Percentiles rank a stretch among this genome's conserved stretches.
phyloP scores from a whole-genome alignment of 2,329 filamentous ascomycete species.

The Nigrograna mackinnonii region DNA sequence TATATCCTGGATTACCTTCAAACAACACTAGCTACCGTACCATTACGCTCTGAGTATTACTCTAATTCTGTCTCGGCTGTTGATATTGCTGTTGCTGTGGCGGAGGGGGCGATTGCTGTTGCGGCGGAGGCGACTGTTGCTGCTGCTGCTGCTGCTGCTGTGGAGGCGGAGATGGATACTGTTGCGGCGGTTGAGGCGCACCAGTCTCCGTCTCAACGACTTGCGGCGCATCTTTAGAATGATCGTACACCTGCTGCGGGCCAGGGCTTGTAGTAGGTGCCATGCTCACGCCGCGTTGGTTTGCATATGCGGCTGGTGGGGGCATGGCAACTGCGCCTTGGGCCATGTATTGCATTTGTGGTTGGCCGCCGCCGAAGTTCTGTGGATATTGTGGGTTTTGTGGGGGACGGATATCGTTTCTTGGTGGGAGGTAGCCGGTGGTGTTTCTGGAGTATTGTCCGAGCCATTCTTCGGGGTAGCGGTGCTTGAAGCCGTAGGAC shows the following conservation, averaged over 20 bases:
- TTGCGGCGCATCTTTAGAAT: not conserved
- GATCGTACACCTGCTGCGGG: not conserved
- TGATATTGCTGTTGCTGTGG: slow-evolving; percentile 1
- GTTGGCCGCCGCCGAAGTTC: not conserved
- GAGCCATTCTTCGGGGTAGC: slow-evolving; percentile 31
- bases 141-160: slow-evolving; percentile 3
- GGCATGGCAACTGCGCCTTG: no score
- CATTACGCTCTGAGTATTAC: no score
- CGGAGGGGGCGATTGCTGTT: not conserved
- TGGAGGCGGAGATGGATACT: not conserved
- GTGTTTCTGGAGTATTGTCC: slow-evolving; percentile 25
- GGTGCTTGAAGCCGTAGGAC: slow-evolving; percentile 33
- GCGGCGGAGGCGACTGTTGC: not conserved
- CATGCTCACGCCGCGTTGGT: no score
- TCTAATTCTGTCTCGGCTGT: slow-evolving; percentile 3
- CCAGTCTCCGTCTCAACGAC: not conserved
- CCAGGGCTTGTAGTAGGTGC: not conserved
- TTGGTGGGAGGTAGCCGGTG: slow-evolving; percentile 18
- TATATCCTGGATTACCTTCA: no score
- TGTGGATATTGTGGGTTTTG: not conserved
- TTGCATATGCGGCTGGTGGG: no score
- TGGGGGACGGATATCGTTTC: not conserved
- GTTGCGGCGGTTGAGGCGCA: not conserved
- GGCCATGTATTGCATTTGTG: not conserved
- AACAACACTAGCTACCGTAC: no score